These are phyloP conservation scores for Phytophthora syringae DNA, from an alignment of 352 stramenopile species.

Conservation along the genomic window DNA sequence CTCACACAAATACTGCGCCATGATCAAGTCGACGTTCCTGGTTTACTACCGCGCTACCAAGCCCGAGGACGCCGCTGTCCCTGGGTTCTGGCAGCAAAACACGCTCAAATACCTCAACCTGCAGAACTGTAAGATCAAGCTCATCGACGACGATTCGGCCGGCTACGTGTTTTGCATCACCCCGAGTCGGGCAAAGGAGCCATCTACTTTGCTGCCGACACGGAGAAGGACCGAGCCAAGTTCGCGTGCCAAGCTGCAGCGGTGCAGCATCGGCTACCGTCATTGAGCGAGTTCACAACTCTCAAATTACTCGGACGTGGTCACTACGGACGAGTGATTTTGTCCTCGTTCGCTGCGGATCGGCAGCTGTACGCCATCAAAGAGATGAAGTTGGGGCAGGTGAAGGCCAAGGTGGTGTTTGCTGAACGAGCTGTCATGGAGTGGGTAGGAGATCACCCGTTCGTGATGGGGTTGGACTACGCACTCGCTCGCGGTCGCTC, in stretches of 20 bases:
- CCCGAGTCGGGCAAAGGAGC: constrained; percentile 66
- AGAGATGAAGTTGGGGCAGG: constrained; percentile 90
- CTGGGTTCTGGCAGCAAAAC: constrained; percentile 34
- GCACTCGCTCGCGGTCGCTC: constrained; percentile 96
- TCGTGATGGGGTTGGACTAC: constrained; percentile 98
- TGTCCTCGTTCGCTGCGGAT: constrained; percentile 49
- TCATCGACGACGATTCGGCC: constrained; percentile 81
- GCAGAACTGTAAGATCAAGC: constrained; percentile 73
- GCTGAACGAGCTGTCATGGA: constrained; percentile 86
- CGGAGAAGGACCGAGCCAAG: constrained; percentile 86
- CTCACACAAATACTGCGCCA: constrained; percentile 85
- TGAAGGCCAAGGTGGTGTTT: constrained; percentile 89
- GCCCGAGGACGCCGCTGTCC: constrained; percentile 41
- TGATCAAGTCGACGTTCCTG: constrained; percentile 90
- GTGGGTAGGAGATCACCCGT: constrained; percentile 92
- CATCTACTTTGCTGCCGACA: constrained; percentile 82
- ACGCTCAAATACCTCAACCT: constrained; percentile 84
- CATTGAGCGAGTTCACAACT: constrained; percentile 77
- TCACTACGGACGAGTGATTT: constrained; percentile 86
- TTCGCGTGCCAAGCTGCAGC: constrained; percentile 63
- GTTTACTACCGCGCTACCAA: constrained; percentile 85
- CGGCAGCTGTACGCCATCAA: constrained; percentile 84
- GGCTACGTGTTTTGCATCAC: constrained; percentile 83
- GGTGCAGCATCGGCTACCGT: constrained; percentile 65
- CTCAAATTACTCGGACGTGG: constrained; percentile 85